These are phyloP conservation scores for Orbilia blumenaviensis DNA, from an alignment of 2,329 filamentous ascomycete species.

Conservation along the genomic window DNA sequence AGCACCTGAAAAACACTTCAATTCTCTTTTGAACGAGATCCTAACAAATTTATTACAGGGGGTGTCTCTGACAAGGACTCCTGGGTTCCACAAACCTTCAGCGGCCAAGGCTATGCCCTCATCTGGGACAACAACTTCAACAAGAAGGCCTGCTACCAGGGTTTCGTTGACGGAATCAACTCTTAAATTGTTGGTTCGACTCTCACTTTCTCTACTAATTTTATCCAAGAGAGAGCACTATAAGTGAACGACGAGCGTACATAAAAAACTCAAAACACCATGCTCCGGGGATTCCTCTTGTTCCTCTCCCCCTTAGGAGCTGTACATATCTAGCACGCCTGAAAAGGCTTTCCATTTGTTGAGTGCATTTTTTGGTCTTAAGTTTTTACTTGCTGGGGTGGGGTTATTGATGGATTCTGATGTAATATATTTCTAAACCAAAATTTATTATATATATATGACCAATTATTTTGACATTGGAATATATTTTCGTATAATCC, in stretches of 20 bases:
- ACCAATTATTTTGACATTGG: background rate
- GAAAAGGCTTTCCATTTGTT: too few species aligned
- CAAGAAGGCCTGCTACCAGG: conserved; percentile 67
- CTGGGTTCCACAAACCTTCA: conserved; percentile 64
- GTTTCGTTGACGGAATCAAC: conserved; percentile 62
- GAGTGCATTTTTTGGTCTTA: background rate
- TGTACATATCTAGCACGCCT: conserved; percentile 24
- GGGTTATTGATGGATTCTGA: conserved; percentile 1
- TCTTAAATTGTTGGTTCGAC: conserved; percentile 48
- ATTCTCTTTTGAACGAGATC: background rate
- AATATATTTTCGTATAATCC: too few species aligned
- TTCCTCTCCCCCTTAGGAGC: too few species aligned
- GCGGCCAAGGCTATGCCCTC: conserved; percentile 65
- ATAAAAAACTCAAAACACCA: conserved; percentile 33
- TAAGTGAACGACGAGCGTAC: conserved; percentile 2
- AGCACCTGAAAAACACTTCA: too few species aligned
- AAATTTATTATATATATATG: background rate
- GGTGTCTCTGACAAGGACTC: conserved; percentile 65
- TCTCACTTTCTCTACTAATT: background rate
- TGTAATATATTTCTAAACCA: conserved; percentile 27
- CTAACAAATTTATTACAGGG: conserved; percentile 37
- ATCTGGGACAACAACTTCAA: conserved; percentile 67
- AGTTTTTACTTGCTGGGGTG: background rate
- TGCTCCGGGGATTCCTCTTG: conserved; percentile 19
- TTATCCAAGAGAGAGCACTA: background rate